Conservation (phyloP, 148 eudicot genomes). For the Camellia lanceoleosa region DNA sequence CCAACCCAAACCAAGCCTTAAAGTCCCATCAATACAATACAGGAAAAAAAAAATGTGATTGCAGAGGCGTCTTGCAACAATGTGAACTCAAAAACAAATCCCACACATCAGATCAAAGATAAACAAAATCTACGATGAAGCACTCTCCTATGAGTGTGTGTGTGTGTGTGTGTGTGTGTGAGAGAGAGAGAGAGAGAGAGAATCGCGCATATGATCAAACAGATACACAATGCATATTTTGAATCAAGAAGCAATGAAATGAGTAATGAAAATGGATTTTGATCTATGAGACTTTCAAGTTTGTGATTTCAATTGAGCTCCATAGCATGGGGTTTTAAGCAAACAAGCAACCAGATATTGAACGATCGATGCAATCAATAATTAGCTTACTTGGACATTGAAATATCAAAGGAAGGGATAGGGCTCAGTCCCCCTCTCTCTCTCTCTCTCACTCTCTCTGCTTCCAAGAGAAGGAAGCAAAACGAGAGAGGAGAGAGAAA, state of each 20-base stretch:
- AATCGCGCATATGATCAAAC: background rate
- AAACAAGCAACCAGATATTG: background rate
- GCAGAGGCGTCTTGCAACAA: background rate
- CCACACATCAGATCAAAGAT: background rate
- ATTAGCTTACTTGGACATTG: constrained; percentile 6
- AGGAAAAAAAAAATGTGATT: background rate
- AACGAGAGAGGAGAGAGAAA: background rate
- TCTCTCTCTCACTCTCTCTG: no score
- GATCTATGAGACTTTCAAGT: background rate
- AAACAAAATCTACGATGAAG: background rate
- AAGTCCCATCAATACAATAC: background rate
- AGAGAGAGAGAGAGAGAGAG: background rate
- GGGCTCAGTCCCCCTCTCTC: background rate
- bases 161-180: no score
- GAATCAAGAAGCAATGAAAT: constrained; percentile 3
- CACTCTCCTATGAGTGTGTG: background rate
- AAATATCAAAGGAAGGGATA: background rate
- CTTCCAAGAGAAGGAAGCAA: background rate
- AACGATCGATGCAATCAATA: background rate
- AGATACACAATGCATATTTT: background rate
- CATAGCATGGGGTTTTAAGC: background rate
- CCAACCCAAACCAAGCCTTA: no score
- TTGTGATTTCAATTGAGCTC: background rate
- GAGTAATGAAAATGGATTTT: background rate
- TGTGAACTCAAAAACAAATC: background rate